Evolutionary conservation across 169 alveolate species (phyloP).

Genomic region (Plasmodium berghei): DNA sequence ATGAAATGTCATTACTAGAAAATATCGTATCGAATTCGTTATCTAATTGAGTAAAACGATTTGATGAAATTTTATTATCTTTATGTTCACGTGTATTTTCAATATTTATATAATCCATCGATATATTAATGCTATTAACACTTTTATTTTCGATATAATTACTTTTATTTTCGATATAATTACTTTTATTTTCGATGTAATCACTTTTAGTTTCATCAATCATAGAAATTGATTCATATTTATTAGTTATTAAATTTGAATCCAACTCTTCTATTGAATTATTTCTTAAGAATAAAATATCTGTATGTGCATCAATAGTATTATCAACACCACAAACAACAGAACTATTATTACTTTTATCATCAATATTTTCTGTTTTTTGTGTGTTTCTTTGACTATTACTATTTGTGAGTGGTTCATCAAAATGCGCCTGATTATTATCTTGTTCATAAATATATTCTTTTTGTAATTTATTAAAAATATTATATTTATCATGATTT

Average conservation of each 20-base stretch:
- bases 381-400: background rate
- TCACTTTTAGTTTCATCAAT: slow-evolving; percentile 4
- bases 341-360: background rate
- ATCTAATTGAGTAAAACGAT: background rate
- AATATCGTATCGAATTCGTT: slow-evolving; percentile 12
- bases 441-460: background rate
- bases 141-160: background rate
- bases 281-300: slow-evolving; percentile 29
- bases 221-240: slow-evolving; percentile 15
- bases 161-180: background rate
- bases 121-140: background rate
- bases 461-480: slow-evolving; percentile 6
- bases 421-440: slow-evolving; percentile 3
- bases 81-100: background rate
- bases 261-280: slow-evolving; percentile 70
- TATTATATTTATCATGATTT: background rate
- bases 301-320: background rate
- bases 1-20: background rate
- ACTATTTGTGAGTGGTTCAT: too few relatives aligned
- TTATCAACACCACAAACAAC: too few relatives aligned
- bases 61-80: background rate
- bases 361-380: slow-evolving; percentile 12
- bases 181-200: background rate
- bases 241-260: slow-evolving; percentile 49
- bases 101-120: background rate